These are phyloP conservation scores for Pseudonectria foliicola DNA, from an alignment of 2,329 filamentous ascomycete species.

Conservation along the genomic window DNA sequence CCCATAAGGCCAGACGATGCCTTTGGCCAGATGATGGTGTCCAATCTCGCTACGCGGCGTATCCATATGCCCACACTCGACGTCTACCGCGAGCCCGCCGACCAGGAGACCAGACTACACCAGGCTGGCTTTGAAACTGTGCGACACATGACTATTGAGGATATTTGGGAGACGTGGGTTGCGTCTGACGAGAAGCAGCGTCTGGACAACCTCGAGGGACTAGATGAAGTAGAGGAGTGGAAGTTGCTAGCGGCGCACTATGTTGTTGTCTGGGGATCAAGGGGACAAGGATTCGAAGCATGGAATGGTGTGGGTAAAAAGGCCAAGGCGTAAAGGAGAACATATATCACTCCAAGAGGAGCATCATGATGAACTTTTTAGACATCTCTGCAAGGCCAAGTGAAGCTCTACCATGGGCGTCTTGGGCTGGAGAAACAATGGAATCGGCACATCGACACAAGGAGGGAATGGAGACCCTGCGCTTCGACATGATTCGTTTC, in stretches of 20 bases:
- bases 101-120: conserved; percentile 61
- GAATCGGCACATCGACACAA: too few species aligned
- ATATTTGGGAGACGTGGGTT: conserved; percentile 76
- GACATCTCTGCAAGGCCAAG: too few species aligned
- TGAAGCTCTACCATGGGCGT: too few species aligned
- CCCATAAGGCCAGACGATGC: conserved; percentile 76
- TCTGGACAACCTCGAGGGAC: conserved; percentile 71
- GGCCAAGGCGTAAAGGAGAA: conserved; percentile 1
- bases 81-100: conserved; percentile 58
- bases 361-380: too few species aligned
- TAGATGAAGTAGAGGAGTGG: conserved; percentile 97
- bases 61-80: conserved; percentile 81
- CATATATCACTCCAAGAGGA: too few species aligned
- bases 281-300: conserved; percentile 22
- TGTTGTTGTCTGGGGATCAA: conserved; percentile 82
- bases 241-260: conserved; percentile 82
- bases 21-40: conserved; percentile 88
- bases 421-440: too few species aligned
- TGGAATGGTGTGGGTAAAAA: conserved; percentile 12
- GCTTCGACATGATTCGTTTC: too few species aligned
- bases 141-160: conserved; percentile 38
- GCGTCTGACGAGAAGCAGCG: conserved; percentile 63
- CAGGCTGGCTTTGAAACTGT: conserved; percentile 55
- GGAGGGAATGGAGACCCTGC: too few species aligned
- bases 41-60: conserved; percentile 74